A percentile compares a stretch with the other conserved stretches of the same genome.
Evolutionary conservation across 1,139 yeast species (phyloP).

Genomic region (Geotrichum macrosporum): DNA sequence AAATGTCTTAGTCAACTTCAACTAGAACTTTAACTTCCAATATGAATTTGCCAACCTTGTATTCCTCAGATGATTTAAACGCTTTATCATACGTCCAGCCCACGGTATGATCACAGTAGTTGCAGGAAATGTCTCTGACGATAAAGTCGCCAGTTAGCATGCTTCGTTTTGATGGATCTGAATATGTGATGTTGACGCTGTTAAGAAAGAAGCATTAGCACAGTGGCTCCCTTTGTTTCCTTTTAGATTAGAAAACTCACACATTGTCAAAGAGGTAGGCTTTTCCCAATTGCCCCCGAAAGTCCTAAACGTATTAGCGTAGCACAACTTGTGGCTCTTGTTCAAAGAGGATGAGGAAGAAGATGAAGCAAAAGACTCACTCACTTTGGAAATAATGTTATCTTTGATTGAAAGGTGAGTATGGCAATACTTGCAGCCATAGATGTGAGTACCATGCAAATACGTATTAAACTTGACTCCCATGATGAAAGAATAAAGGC

Average conservation of each 20-base stretch:
- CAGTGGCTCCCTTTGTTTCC: too few species aligned
- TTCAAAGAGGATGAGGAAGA: too few species aligned
- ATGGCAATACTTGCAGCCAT: constrained; percentile 40
- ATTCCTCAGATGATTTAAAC: constrained; percentile 51
- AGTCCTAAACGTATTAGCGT: constrained; percentile 30
- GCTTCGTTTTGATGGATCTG: constrained; percentile 37
- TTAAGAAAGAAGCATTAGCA: too few species aligned
- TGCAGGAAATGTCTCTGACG: constrained; percentile 61
- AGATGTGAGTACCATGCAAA: constrained; percentile 34
- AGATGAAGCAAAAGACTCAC: constrained; percentile 14
- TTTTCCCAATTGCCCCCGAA: constrained; percentile 42
- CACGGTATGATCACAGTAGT: constrained; percentile 55
- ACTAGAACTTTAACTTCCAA: constrained; percentile 47
- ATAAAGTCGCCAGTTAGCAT: constrained; percentile 73
- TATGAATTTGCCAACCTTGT: constrained; percentile 76
- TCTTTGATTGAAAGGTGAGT: constrained; percentile 39
- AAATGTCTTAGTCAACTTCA: constrained; percentile 10
- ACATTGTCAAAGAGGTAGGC: constrained; percentile 41
- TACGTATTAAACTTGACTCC: constrained; percentile 38
- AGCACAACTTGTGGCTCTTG: background rate
- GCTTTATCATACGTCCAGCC: constrained; percentile 81
- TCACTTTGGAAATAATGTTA: constrained; percentile 39
- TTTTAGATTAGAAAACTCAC: too few species aligned
- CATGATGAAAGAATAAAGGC: constrained; percentile 31
- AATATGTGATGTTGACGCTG: constrained; percentile 39